Percentiles rank a stretch among this genome's conserved stretches.
Evolutionary conservation across 2,329 filamentous ascomycete species (phyloP).

Genomic region (Colletotrichum siamense): DNA sequence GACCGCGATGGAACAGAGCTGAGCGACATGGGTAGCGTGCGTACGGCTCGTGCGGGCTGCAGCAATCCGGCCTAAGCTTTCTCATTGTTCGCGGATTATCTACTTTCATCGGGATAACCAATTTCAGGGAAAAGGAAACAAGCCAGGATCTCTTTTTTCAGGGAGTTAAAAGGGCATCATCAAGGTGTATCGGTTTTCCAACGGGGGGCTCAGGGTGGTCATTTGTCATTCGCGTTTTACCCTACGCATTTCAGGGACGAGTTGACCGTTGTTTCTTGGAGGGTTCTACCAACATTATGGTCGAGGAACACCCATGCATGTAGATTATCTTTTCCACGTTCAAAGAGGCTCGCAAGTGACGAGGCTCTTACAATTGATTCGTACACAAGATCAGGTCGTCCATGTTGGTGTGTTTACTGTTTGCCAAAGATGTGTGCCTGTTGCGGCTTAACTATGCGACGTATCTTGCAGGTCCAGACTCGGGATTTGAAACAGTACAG

Average conservation of each 20-base stretch:
- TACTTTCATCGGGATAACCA: not conserved
- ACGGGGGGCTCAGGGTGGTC: not conserved
- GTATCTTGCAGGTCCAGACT: not conserved
- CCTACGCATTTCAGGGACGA: not conserved
- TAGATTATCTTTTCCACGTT: not conserved
- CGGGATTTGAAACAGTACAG: not conserved
- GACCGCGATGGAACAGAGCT: slow-evolving; percentile 7
- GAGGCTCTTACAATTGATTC: not conserved
- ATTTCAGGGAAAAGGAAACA: not conserved
- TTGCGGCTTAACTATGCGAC: not conserved
- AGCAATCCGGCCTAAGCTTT: not conserved
- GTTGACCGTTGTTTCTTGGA: not conserved
- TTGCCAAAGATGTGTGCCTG: not conserved
- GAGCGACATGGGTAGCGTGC: slow-evolving; percentile 15
- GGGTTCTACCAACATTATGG: not conserved
- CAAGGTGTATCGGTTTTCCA: not conserved
- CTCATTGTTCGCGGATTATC: not conserved
- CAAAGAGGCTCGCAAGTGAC: not conserved
- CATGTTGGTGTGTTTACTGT: not conserved
- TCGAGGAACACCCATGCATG: not conserved
- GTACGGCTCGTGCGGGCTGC: not conserved
- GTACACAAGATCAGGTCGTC: not conserved
- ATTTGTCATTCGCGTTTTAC: not conserved
- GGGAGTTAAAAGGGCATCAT: not conserved
- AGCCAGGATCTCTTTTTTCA: not conserved